Evolutionary conservation across 177 flowering plant species (phyloP).

Genomic region (Vitis hybrid): DNA sequence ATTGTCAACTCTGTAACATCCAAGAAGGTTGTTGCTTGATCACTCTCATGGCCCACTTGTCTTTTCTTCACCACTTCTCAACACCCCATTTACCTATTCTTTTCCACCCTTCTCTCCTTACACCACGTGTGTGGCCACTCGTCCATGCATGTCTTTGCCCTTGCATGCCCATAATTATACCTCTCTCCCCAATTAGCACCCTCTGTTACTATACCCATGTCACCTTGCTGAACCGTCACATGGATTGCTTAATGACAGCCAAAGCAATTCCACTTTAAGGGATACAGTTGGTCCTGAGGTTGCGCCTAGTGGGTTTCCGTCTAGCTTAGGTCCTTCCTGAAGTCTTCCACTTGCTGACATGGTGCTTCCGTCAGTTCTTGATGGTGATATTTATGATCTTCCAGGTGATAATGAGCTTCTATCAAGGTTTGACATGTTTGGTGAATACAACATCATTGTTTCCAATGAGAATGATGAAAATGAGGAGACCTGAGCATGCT

Average conservation of each 20-base stretch:
- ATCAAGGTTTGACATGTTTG: slow-evolving; percentile 8
- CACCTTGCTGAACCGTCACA: too few relatives aligned
- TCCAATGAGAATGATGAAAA: background rate
- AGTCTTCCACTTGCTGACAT: background rate
- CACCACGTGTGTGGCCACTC: too few relatives aligned
- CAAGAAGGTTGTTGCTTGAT: too few relatives aligned
- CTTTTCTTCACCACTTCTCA: too few relatives aligned
- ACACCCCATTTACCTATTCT: too few relatives aligned
- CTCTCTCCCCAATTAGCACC: too few relatives aligned
- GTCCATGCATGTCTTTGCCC: too few relatives aligned
- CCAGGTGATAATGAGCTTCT: slow-evolving; percentile 10
- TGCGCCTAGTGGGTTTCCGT: background rate
- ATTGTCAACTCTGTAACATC: too few relatives aligned
- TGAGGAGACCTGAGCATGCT: slow-evolving; percentile 26
- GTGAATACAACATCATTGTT: slow-evolving; percentile 6
- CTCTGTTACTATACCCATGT: too few relatives aligned
- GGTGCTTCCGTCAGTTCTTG: background rate
- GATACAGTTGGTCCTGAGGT: background rate
- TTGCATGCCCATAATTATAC: too few relatives aligned
- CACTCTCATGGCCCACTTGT: too few relatives aligned
- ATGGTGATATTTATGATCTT: background rate
- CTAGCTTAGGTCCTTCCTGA: background rate
- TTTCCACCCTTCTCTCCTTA: too few relatives aligned
- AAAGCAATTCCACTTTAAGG: background rate
- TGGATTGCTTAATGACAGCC: background rate